Conservation (phyloP, 2,329 filamentous ascomycete genomes). For the Ophiosphaerella narmari region DNA sequence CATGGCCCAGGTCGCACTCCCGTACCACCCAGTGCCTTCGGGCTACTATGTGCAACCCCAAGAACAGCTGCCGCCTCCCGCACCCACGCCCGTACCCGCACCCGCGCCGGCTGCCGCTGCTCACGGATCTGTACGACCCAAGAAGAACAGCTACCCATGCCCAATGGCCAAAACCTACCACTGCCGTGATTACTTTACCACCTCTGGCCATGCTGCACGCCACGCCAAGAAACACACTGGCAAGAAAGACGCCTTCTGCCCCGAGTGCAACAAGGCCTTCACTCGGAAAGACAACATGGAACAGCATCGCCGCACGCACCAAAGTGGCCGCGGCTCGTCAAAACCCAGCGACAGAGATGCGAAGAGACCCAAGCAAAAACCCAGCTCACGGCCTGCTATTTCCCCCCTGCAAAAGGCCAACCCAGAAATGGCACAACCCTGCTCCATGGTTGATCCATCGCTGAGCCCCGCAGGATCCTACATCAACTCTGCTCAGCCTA, state of each 20-base stretch:
- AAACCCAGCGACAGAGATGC: constrained; percentile 42
- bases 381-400: constrained; percentile 28
- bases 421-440: too few species aligned
- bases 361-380: constrained; percentile 44
- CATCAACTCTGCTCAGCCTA: constrained; percentile 32
- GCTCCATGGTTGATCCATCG: constrained; percentile 31
- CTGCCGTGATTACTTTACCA: constrained; percentile 81
- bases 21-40: constrained; percentile 25
- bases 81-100: constrained; percentile 13
- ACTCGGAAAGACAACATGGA: constrained; percentile 87
- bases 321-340: constrained; percentile 52
- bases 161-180: constrained; percentile 71
- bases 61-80: constrained; percentile 18
- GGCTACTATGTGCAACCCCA: neutral
- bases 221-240: constrained; percentile 85
- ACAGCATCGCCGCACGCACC: constrained; percentile 79
- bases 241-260: constrained; percentile 74
- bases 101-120: constrained; percentile 40
- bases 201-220: constrained; percentile 81
- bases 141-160: constrained; percentile 75
- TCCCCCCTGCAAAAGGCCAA: too few species aligned
- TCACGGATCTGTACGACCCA: constrained; percentile 46
- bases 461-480: constrained; percentile 37
- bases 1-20: constrained; percentile 16
- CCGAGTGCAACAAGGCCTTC: constrained; percentile 78